These are phyloP conservation scores for Ceratobasidium sp. DNA, from an alignment of 1,284 basidiomycete genomes.

Conservation along the genomic window DNA sequence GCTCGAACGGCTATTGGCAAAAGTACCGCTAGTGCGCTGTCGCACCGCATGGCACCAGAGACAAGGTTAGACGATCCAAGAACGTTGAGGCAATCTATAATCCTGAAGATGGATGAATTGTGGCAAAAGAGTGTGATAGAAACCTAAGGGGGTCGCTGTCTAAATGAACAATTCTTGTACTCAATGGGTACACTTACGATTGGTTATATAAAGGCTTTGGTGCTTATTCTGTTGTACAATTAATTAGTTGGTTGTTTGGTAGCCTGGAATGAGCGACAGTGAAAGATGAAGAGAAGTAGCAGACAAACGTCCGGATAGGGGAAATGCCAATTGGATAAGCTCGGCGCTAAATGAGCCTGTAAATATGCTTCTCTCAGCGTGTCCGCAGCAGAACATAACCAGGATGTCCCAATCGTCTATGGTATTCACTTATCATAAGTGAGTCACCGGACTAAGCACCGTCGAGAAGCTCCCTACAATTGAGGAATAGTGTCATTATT, in stretches of 20 bases:
- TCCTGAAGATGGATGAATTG: conserved; percentile 35
- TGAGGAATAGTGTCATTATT: no score
- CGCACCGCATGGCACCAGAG: conserved; percentile 24
- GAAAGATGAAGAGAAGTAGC: conserved; percentile 2
- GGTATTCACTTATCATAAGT: no score
- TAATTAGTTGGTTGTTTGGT: neutral
- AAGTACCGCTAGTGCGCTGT: conserved; percentile 4
- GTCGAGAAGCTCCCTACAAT: no score
- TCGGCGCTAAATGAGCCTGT: neutral
- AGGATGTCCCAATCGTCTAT: no score
- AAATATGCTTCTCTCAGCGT: no score
- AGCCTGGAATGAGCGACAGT: neutral
- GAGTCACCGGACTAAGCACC: no score
- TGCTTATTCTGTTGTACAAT: neutral
- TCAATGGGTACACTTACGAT: conserved; percentile 11
- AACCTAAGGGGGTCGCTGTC: neutral
- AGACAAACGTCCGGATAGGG: conserved; percentile 2
- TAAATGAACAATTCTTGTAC: neutral
- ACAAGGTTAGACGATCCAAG: neutral
- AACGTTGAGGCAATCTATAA: conserved; percentile 1
- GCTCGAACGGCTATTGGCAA: conserved; percentile 27
- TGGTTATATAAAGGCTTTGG: neutral
- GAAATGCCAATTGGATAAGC: conserved; percentile 5
- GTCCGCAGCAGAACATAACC: no score
- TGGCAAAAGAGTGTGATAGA: conserved; percentile 44